These are phyloP conservation scores for Lanmaoa pseudosensibilis DNA, from an alignment of 768 basidiomycete genomes.

Conservation along the genomic window DNA sequence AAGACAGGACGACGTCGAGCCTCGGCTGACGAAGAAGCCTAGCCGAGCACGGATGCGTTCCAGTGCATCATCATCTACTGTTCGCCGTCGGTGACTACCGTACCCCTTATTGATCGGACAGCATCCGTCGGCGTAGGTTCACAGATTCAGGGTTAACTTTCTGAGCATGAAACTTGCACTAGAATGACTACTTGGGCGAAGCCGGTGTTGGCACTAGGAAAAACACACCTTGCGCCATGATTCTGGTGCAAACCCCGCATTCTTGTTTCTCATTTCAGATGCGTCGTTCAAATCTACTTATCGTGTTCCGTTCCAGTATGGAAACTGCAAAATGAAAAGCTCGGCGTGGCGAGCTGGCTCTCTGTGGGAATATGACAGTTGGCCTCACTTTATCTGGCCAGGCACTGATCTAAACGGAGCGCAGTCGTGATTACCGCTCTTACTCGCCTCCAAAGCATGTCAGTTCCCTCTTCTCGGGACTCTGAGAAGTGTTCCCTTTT, in stretches of 20 bases:
- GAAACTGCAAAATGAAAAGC: conserved; percentile 28
- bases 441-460: conserved; percentile 27
- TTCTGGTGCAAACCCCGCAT: conserved; percentile 8
- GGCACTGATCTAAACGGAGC: conserved; percentile 29
- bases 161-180: conserved; percentile 4
- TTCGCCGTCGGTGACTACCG: conserved; percentile 32
- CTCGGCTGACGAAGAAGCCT: conserved; percentile 27
- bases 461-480: conserved; percentile 19
- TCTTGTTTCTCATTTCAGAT: conserved; percentile 5
- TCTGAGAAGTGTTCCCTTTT: conserved; percentile 10
- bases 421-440: conserved; percentile 24
- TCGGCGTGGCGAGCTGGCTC: conserved; percentile 9
- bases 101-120: not conserved
- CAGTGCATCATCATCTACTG: conserved; percentile 12
- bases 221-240: not conserved
- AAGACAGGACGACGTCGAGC: conserved; percentile 24
- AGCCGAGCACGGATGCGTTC: conserved; percentile 30
- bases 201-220: not conserved
- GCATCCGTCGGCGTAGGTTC: conserved; percentile 5
- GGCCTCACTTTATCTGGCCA: conserved; percentile 28
- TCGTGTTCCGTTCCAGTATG: conserved; percentile 15
- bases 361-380: conserved; percentile 22
- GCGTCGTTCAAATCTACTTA: conserved; percentile 18
- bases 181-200: not conserved
- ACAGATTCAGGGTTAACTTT: conserved; percentile 23